Evolutionary conservation across 805 yeast genomes (phyloP).

Genomic region (Pachysolen tannophilus): DNA sequence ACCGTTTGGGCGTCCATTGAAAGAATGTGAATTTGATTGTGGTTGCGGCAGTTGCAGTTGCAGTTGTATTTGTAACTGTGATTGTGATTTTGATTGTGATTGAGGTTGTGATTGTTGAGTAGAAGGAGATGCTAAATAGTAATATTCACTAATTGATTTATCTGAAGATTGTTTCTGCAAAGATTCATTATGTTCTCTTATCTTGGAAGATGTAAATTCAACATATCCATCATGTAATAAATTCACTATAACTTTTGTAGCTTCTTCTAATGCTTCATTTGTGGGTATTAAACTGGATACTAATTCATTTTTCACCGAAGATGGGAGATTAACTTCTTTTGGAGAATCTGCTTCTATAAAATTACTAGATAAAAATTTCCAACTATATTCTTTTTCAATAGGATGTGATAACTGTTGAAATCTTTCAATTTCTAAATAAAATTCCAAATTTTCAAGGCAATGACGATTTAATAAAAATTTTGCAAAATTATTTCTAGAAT

Average conservation of each 20-base stretch:
- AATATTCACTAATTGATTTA: constrained; percentile 1
- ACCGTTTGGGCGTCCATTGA: background rate
- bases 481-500: constrained; percentile 19
- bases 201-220: constrained; percentile 15
- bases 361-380: constrained; percentile 19
- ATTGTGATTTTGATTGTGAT: too few species aligned
- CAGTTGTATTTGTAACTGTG: too few species aligned
- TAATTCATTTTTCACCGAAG: constrained; percentile 15
- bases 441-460: constrained; percentile 27
- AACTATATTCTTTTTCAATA: constrained; percentile 11
- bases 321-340: constrained; percentile 25
- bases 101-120: too few species aligned
- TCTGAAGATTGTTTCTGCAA: background rate
- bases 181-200: background rate
- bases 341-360: constrained; percentile 19
- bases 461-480: constrained; percentile 21
- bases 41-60: too few species aligned
- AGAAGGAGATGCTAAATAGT: background rate
- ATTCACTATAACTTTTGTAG: constrained; percentile 16
- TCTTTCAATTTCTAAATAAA: constrained; percentile 18
- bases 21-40: background rate
- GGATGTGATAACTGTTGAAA: constrained; percentile 10
- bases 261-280: constrained; percentile 10
- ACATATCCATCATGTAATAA: constrained; percentile 21
- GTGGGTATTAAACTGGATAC: constrained; percentile 15